A percentile compares a stretch with the other conserved stretches of the same genome.
Conservation (phyloP, 169 alveolate species). For the Plasmodium fragile region DNA sequence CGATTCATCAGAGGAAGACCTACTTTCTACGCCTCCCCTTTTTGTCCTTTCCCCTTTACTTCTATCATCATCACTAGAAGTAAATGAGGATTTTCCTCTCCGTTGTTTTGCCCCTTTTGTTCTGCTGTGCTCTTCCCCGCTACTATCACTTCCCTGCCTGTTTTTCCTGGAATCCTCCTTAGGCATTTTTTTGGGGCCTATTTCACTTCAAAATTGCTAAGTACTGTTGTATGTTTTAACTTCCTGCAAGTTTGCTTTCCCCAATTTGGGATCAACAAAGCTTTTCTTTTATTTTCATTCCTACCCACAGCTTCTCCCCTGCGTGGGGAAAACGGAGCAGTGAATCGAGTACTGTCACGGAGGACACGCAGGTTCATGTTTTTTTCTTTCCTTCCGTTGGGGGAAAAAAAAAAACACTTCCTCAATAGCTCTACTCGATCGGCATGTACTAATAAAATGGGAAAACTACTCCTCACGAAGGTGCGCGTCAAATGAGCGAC, state of each 20-base stretch:
- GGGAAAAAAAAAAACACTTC: not conserved
- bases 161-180: not conserved
- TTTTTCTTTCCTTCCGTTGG: not conserved
- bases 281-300: not conserved
- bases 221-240: not conserved
- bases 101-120: not conserved
- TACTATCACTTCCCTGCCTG: not conserved
- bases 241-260: not conserved
- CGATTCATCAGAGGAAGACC: not conserved
- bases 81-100: not conserved
- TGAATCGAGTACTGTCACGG: not conserved
- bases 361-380: not conserved
- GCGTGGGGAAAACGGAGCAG: not conserved
- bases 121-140: not conserved
- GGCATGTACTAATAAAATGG: not conserved
- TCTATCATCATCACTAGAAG: slow-evolving; percentile 7
- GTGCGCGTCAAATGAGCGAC: not conserved
- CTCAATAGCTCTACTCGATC: not conserved
- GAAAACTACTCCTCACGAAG: not conserved
- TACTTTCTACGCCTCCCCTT: not conserved
- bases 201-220: not conserved
- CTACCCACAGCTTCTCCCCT: not conserved
- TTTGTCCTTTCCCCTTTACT: not conserved
- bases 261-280: not conserved
- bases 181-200: not conserved